Conservation (phyloP, 345 rosid species). For the Streptanthus diversifolius region DNA sequence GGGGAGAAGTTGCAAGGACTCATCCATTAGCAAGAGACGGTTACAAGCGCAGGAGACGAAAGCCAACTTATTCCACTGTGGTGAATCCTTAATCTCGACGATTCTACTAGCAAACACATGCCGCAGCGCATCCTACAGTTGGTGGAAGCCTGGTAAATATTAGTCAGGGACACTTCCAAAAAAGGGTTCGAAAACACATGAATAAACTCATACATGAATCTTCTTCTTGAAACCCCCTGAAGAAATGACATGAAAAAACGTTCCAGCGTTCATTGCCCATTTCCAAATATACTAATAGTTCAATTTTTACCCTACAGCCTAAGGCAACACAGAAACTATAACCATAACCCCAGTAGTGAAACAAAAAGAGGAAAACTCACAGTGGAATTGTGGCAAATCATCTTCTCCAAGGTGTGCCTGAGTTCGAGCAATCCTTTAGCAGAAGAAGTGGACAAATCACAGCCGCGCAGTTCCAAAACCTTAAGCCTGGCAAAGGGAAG, state of each 20-base stretch:
- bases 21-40: constrained; percentile 88
- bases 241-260: constrained; percentile 21
- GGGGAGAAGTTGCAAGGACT: constrained; percentile 95
- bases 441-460: constrained; percentile 89
- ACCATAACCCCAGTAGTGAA: not conserved
- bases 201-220: constrained; percentile 26
- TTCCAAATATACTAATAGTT: constrained; percentile 31
- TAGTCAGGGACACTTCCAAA: constrained; percentile 7
- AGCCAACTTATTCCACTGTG: constrained; percentile 81
- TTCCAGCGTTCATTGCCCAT: constrained; percentile 17
- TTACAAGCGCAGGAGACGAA: constrained; percentile 88
- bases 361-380: constrained; percentile 43
- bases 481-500: constrained; percentile 73
- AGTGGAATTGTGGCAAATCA: constrained; percentile 90
- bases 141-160: constrained; percentile 7
- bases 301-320: constrained; percentile 25
- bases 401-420: constrained; percentile 84
- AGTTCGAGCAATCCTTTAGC: constrained; percentile 90
- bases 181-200: not conserved
- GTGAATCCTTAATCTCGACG: constrained; percentile 75
- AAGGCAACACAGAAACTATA: constrained; percentile 24
- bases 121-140: constrained; percentile 76
- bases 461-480: constrained; percentile 83
- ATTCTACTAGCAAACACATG: constrained; percentile 96
- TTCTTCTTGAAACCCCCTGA: constrained; percentile 28